phyloP scores from a whole-genome alignment of 2,329 filamentous ascomycete genomes.

The Talaromyces sp. region DNA sequence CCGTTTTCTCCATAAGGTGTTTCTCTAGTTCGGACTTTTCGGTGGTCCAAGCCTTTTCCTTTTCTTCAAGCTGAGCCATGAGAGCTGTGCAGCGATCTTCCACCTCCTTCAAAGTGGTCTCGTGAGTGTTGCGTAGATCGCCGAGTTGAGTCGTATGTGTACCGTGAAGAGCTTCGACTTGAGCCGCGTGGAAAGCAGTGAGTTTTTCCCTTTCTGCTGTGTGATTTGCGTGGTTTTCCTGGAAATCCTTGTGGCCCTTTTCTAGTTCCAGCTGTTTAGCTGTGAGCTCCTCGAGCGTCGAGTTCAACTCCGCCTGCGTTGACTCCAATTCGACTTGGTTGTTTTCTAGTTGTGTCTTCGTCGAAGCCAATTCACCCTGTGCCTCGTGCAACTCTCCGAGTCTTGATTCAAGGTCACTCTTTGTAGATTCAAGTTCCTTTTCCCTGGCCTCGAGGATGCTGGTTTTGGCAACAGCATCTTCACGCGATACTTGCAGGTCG shows the following conservation, averaged over 20 bases:
- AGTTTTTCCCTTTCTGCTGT: conserved; percentile 10
- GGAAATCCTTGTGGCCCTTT: conserved; percentile 12
- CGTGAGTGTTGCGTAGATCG: conserved; percentile 21
- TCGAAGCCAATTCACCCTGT: conserved; percentile 15
- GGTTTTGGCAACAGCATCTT: conserved; percentile 22
- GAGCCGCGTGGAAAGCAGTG: not conserved
- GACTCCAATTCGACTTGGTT: conserved; percentile 16
- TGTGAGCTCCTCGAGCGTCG: conserved; percentile 10
- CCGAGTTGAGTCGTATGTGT: conserved; percentile 20
- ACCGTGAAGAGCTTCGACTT: conserved; percentile 7
- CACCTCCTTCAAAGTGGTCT: conserved; percentile 19
- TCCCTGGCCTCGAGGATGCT: conserved; percentile 23
- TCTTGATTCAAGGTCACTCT: conserved; percentile 21
- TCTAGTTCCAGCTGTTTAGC: conserved; percentile 19
- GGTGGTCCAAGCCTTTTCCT: conserved; percentile 30
- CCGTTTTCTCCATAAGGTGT: conserved; percentile 38
- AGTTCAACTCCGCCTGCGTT: conserved; percentile 14
- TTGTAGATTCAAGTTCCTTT: conserved; percentile 22
- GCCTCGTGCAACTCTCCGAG: conserved; percentile 12
- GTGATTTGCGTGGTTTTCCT: conserved; percentile 23
- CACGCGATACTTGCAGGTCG: conserved; percentile 24
- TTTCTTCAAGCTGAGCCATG: conserved; percentile 23
- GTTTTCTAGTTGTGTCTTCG: conserved; percentile 11
- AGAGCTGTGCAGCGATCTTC: conserved; percentile 24
- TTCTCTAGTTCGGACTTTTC: conserved; percentile 27